Percentiles rank a stretch among this genome's conserved stretches.
These are phyloP conservation scores for Starmerella floris DNA, from an alignment of 805 yeast genomes.

Conservation along the genomic window DNA sequence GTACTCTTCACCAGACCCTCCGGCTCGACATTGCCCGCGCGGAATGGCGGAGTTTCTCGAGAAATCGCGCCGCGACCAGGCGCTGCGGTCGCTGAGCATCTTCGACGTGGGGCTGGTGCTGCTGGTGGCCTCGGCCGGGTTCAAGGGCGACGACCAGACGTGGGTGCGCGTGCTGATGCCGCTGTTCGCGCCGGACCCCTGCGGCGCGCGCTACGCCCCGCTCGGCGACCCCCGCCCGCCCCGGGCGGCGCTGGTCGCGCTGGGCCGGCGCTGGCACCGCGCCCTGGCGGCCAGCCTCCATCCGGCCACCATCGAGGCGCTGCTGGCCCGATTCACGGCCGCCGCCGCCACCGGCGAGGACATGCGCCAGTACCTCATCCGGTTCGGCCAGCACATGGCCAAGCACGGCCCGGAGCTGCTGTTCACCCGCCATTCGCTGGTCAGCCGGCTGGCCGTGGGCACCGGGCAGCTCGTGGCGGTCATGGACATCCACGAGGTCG, in stretches of 20 bases:
- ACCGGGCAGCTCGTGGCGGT: neutral
- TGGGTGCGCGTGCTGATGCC: neutral
- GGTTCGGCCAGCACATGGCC: neutral
- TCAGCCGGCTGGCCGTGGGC: neutral
- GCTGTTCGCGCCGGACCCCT: neutral
- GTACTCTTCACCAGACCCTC: no score
- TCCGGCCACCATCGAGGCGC: neutral
- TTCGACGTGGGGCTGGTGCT: conserved; percentile 1
- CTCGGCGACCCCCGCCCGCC: neutral
- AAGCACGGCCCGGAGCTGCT: neutral
- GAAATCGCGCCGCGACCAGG: neutral
- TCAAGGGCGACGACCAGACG: neutral
- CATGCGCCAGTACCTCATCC: neutral
- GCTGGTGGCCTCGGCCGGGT: neutral
- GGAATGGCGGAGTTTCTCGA: no score
- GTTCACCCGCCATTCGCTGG: neutral
- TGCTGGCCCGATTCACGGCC: neutral
- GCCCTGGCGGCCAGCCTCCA: neutral
- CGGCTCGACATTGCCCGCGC: no score
- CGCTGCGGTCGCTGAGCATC: neutral
- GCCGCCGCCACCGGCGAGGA: neutral
- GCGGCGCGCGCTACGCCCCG: neutral
- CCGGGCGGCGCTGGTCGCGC: neutral
- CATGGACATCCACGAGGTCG: neutral
- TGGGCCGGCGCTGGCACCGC: neutral